A percentile compares a stretch with the other conserved stretches of the same genome.
Conservation (phyloP, 1,139 yeast species). For the Candida sp. region DNA sequence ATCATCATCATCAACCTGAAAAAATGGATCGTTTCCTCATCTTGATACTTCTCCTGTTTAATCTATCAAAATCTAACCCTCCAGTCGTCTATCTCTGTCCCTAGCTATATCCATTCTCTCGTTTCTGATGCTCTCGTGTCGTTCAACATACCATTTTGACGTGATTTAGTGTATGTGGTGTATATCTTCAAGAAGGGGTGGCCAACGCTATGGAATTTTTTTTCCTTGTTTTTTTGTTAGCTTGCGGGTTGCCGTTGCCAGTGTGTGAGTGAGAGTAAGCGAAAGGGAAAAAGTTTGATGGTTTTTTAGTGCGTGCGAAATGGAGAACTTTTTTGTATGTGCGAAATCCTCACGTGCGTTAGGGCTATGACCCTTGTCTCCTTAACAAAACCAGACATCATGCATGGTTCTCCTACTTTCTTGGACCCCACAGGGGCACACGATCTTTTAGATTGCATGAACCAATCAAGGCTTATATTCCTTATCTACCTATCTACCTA, state of each 20-base stretch:
- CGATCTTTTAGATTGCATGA: neutral
- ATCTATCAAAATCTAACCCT: too few relatives aligned
- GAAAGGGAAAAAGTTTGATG: constrained; percentile 5
- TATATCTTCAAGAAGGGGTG: constrained; percentile 7
- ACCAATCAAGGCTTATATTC: neutral
- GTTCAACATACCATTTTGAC: constrained; percentile 27
- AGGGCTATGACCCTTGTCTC: constrained; percentile 9
- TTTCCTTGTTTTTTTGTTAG: constrained; percentile 4
- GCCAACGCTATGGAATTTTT: constrained; percentile 5
- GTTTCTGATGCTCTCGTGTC: too few relatives aligned
- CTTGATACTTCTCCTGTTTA: too few relatives aligned
- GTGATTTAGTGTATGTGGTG: constrained; percentile 15
- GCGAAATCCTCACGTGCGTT: neutral
- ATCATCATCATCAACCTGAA: neutral
- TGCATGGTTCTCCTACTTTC: too few relatives aligned
- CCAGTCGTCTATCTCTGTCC: too few relatives aligned
- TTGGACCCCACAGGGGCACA: too few relatives aligned
- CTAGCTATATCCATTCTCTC: too few relatives aligned
- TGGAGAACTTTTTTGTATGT: neutral
- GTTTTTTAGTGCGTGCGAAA: constrained; percentile 5
- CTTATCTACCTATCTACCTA: neutral
- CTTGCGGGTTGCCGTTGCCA: neutral
- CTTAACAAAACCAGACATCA: neutral
- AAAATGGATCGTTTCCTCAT: too few relatives aligned
- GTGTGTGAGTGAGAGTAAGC: neutral